Base-by-base conservation (phyloP, 2,329 filamentous ascomycete genomes). In the Penicillium sp. region DNA sequence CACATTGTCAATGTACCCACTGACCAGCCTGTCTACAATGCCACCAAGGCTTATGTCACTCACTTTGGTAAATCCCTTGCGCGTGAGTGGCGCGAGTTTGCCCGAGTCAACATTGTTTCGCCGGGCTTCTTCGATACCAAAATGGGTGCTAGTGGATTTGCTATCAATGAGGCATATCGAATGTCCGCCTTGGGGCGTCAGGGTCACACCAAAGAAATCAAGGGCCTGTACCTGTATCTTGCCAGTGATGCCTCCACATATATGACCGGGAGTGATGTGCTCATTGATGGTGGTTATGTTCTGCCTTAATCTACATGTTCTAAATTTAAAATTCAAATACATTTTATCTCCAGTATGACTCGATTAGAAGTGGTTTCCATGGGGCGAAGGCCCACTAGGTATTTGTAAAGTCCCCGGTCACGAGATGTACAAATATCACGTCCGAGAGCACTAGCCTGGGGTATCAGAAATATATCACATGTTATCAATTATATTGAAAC, bases 21-120 rank as follows among this genome's bases (percentile, higher is more conserved):
- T 14, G 80, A 84, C 47, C 83, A 85, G 64, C 79, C 82, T 1
- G 79, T 82, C 13, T 86, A 85, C 69, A 86, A 86, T 60, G 78
- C 77, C 8, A 81, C 78, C 29, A 85, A 86, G 66, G 83, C 83
- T 1, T 83, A 78, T 26, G 77, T 85, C 16, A 82, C 79, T 2
- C 84, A 86, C 54, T 77, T 86, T 37, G 81, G 81, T 49, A 84
- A 83, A 67, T 80, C 76, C 1, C 72, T 86, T 26, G 82, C 83
- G 0, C 73, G 80, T 5, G 83, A 86, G 61, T 85, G 83, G 83
- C 72, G 80, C 13, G 80, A 83, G 3, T 84, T 85, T 61, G 83
- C 83, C 3, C 76, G 83, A 3, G 83, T 85, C 27, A 86, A 85
- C 63, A 76, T 81, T 45, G 80, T 85, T 11, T 80, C 77, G 0